phyloP scores from a whole-genome alignment of 202 grass and related monocot species.

The Setaria viridis region DNA sequence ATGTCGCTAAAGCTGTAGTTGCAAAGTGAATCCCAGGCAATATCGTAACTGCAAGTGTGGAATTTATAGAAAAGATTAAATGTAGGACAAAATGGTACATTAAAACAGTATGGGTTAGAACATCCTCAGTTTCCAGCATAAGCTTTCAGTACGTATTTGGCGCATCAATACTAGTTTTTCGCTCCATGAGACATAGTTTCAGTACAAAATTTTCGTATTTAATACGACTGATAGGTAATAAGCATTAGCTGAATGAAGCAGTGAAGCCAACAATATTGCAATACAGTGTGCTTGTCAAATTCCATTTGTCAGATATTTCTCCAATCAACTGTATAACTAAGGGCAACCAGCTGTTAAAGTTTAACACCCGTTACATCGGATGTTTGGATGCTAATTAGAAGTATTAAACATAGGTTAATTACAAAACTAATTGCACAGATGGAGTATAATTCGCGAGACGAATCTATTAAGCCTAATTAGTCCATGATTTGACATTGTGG shows the following conservation, averaged over 20 bases:
- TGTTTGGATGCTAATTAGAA: too few species aligned
- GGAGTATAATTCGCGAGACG: too few species aligned
- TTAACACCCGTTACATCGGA: too few species aligned
- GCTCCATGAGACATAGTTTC: neutral
- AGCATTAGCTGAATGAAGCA: neutral
- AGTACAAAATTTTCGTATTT: neutral
- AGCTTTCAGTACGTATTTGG: neutral
- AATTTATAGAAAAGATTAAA: neutral
- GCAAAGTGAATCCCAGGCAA: conserved; percentile 91
- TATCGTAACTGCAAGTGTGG: conserved; percentile 62
- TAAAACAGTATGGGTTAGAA: neutral
- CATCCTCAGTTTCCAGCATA: neutral
- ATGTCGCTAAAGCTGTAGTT: conserved; percentile 77
- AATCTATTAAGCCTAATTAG: too few species aligned
- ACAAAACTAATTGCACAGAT: too few species aligned
- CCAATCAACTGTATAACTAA: neutral
- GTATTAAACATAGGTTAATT: too few species aligned
- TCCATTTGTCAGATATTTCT: neutral
- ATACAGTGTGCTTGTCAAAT: neutral
- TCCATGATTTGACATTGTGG: too few species aligned
- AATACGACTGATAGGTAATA: neutral
- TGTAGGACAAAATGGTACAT: neutral
- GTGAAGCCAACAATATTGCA: neutral
- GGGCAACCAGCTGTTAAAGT: too few species aligned
- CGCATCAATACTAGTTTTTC: neutral